Conservation (phyloP, 2,329 filamentous ascomycete species). For the Apiospora arundinis region DNA sequence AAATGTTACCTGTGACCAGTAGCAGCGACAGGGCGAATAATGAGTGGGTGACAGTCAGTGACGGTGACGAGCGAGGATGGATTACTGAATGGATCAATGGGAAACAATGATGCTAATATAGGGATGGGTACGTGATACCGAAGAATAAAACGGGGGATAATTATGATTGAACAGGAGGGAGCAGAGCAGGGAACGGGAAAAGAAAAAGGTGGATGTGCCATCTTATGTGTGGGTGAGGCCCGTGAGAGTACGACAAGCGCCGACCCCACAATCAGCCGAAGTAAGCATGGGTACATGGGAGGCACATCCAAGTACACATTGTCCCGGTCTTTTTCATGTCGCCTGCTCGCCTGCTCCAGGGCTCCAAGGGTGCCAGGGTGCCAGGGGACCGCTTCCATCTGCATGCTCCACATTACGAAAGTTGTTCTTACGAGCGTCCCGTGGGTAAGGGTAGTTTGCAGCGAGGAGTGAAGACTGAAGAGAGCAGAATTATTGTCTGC, state of each 20-base stretch:
- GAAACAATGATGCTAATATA: constrained; percentile 4
- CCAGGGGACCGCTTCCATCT: constrained; percentile 23
- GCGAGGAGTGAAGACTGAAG: constrained; percentile 18
- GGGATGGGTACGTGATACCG: constrained; percentile 6
- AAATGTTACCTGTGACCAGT: no score
- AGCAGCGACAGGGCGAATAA: no score
- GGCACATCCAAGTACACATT: constrained; percentile 13
- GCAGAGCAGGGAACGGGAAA: constrained; percentile 10
- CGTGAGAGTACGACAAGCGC: constrained; percentile 18
- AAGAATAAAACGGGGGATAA: neutral
- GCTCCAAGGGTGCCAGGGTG: neutral
- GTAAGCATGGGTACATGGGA: constrained; percentile 19
- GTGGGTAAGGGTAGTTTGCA: constrained; percentile 21
- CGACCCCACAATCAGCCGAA: constrained; percentile 21
- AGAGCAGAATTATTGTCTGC: constrained; percentile 20
- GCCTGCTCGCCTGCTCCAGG: constrained; percentile 16
- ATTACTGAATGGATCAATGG: no score
- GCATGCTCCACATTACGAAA: constrained; percentile 25
- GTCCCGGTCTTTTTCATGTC: constrained; percentile 19
- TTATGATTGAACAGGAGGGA: neutral
- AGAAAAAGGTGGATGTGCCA: constrained; percentile 23
- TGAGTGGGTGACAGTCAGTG: no score
- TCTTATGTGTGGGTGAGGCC: constrained; percentile 23
- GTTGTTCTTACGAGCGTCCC: constrained; percentile 22
- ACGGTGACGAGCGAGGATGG: no score